Evolutionary conservation across 257 asterid species (phyloP), one percentile per base, ranked within the genome.

Genomic region (Voacanga thouarsii): DNA sequence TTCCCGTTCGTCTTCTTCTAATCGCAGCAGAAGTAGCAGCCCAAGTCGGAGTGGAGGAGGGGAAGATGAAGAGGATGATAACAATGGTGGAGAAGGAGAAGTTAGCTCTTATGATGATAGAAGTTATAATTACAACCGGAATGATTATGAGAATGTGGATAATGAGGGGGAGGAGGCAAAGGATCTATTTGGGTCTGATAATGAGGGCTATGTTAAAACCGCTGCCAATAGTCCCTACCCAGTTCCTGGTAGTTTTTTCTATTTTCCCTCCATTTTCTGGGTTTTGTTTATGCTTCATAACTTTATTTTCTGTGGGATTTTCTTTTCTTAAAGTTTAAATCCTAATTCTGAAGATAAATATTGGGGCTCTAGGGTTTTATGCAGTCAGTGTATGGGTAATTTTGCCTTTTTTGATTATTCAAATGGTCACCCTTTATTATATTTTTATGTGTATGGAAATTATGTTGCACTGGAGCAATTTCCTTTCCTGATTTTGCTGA

Each of bases 131-230:
- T 43, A 67, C 28, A 57, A 78, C 72, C 80, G 77, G 75, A 73
- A 78, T 78, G 41, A 79, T 61, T 68, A 57, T 78, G 92, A 82
- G 74, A 79, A 83, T 50, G 78, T 79, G 67, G 88, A 77, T 68
- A 76, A 51, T 0, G 85, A 70, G 21, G 84, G 24, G 73, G 93
- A 81, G 79, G 95, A 85, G 11, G 91, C 79, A 61, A 95, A 86
- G 89, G 99, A 95, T 89, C 96, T 95, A 45, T 95, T 95, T 84
- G 99, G 96, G 68, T 89, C 96, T 56, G 99, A 95, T 84, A 90
- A 95, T 68, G 98, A 93, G 79, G 97, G 90, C 51, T 95, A 91
- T 78, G 83, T 79, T 64, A 95, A 90, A 80, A 93, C 96, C 33
- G 84, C 84, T 68, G 89, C 91, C 61, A 86, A 37, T 26, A 95